Evolutionary conservation across 2,329 filamentous ascomycete species (phyloP).

Genomic region (Trichophyton schoenleinii): DNA sequence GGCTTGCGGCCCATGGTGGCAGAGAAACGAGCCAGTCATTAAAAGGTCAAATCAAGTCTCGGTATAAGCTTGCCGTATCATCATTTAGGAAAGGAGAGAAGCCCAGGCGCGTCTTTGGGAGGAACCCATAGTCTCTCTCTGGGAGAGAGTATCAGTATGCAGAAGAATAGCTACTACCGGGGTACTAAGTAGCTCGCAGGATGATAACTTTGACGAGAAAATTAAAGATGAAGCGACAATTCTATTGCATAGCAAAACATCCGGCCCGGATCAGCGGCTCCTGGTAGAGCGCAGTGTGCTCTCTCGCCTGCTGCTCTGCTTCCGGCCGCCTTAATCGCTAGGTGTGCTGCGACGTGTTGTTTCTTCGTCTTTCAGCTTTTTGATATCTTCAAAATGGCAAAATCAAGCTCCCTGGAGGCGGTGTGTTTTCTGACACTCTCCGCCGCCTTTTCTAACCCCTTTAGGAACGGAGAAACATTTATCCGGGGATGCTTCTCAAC

Average conservation of each 20-base stretch:
- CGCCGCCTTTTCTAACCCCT: not conserved
- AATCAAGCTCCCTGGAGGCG: constrained; percentile 2
- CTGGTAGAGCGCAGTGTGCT: not conserved
- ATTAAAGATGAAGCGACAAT: not conserved
- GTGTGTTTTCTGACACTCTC: constrained; percentile 1
- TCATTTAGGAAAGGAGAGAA: not conserved
- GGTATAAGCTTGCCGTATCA: not conserved
- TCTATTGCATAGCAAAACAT: not conserved
- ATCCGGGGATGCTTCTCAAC: not conserved
- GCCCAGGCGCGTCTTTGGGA: not conserved
- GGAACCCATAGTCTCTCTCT: not conserved
- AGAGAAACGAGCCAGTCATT: not conserved
- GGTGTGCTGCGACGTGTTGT: not conserved
- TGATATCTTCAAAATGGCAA: not conserved
- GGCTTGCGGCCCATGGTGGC: constrained; percentile 63
- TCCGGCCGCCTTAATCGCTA: not conserved
- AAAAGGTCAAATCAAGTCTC: not conserved
- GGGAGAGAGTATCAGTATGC: not conserved
- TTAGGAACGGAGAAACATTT: not conserved
- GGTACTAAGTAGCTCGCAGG: not conserved
- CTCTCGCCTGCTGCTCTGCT: not conserved
- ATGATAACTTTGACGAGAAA: not conserved
- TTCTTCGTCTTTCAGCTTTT: not conserved
- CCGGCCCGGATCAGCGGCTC: not conserved
- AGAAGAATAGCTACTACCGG: too few relatives aligned